Evolutionary conservation across 2,329 filamentous ascomycete species (phyloP).

Genomic region (Fusarium sp.): DNA sequence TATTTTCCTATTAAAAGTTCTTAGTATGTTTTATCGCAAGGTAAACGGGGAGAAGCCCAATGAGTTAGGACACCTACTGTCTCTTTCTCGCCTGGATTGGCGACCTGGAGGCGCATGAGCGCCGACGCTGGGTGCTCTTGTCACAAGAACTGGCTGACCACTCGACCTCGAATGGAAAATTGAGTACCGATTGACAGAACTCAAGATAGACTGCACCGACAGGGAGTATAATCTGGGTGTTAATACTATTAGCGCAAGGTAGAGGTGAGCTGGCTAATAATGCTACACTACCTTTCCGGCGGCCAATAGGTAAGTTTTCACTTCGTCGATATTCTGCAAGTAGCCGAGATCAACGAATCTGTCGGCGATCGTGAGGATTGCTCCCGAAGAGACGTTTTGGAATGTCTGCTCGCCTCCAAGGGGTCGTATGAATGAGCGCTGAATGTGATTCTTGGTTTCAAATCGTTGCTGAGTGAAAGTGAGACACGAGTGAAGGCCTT

Average conservation of each 20-base stretch:
- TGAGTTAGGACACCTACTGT: no score
- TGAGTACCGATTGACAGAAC: not conserved
- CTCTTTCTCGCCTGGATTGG: no score
- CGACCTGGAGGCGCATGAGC: no score
- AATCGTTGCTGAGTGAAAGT: not conserved
- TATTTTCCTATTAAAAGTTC: not conserved
- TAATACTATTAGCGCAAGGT: not conserved
- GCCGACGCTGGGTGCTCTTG: not conserved
- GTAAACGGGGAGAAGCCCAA: no score
- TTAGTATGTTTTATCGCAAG: no score
- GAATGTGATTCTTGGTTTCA: not conserved
- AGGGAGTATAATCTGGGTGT: not conserved
- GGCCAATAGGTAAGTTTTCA: not conserved
- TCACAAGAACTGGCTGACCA: not conserved
- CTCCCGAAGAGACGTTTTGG: not conserved
- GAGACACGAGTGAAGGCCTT: not conserved
- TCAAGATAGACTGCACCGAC: rapidly evolving
- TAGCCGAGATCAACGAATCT: slow-evolving; percentile 5
- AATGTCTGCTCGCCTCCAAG: rapidly evolving
- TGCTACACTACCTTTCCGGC: not conserved
- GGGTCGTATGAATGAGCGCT: not conserved
- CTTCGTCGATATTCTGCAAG: not conserved
- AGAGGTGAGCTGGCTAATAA: not conserved
- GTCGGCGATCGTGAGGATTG: not conserved
- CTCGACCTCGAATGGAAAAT: not conserved